Conservation (phyloP, 257 asterid genomes). For the Salvia rosmarinus region DNA sequence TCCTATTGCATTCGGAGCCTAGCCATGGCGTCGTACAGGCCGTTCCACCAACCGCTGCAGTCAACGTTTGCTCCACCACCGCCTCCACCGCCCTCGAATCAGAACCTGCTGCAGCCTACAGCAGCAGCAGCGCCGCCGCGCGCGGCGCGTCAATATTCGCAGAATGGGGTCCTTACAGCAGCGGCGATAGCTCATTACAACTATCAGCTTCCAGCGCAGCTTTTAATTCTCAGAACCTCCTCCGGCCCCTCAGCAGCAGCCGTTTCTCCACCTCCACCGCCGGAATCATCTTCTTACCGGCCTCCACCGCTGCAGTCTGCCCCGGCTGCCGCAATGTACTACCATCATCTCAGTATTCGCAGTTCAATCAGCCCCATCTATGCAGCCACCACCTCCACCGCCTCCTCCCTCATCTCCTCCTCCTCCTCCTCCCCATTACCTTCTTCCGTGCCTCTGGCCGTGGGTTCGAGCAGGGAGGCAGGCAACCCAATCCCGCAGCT, state of each 20-base stretch:
- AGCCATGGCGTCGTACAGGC: slow-evolving; percentile 87
- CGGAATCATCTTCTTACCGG: slow-evolving; percentile 63
- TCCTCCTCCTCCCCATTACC: slow-evolving; percentile 76
- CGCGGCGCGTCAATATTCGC: slow-evolving; percentile 48
- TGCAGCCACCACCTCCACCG: slow-evolving; percentile 51
- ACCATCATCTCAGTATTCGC: slow-evolving; percentile 50
- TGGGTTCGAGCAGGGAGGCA: slow-evolving; percentile 50
- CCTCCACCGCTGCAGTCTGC: slow-evolving; percentile 50
- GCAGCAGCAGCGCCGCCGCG: slow-evolving; percentile 44
- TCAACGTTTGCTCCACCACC: slow-evolving; percentile 57
- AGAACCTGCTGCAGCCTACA: slow-evolving; percentile 54
- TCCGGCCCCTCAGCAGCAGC: slow-evolving; percentile 57
- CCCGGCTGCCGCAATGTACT: slow-evolving; percentile 54
- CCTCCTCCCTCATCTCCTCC: slow-evolving; percentile 67
- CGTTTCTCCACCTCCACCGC: slow-evolving; percentile 76
- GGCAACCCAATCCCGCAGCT: slow-evolving; percentile 46
- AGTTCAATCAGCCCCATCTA: slow-evolving; percentile 51
- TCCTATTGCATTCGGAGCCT: slow-evolving; percentile 24
- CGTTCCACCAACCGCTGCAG: slow-evolving; percentile 72
- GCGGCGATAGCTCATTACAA: slow-evolving; percentile 46
- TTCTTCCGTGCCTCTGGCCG: slow-evolving; percentile 45
- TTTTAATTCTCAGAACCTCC: slow-evolving; percentile 51
- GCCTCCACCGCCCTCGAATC: slow-evolving; percentile 46
- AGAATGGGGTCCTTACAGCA: slow-evolving; percentile 51
- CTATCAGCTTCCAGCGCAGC: slow-evolving; percentile 50